Base-by-base conservation (phyloP, 768 basidiomycete genomes). In the Suillus clintonianus region DNA sequence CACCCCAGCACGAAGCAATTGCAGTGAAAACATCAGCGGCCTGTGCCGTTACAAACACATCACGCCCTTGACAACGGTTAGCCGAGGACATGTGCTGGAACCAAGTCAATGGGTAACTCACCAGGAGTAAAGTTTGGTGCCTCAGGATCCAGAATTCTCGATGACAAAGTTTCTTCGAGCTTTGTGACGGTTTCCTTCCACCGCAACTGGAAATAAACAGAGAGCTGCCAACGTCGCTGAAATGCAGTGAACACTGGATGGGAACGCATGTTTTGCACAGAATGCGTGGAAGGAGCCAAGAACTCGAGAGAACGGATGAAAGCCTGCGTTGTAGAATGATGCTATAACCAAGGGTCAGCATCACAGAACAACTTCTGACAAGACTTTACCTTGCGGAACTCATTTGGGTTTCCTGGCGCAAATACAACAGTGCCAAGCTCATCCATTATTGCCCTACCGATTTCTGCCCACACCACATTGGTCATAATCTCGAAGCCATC, bases 161-260 rank as follows among this genome's bases (percentile, higher is more conserved):
- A 70, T 19, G 76, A 71, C 15, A 99, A 77, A 2, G 79, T 76
- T 14, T 89, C 88, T 77, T 99, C 97, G 17, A 97, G 77, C 57
- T 80, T 82, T 0, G 83, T 78, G 0, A 95, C 87, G 59, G 97
- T 92, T 71, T 97, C 97, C 76, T 97, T 97, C 94, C 96, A 97
- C 50, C 97, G 85, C 64, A 99, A 80, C 71, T 99, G 97, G 74
- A 97, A 99, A 73, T 99, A 99, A 10, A 99, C 91, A 1, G 94
- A 92, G 3, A 99, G 83, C 72, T 99, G 97, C 96, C 97, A 99
- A 41, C 95, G 85, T 64, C 86, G 83, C 71, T 91, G 86, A 71
- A 99, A 97, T 1, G 87, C 76, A 27, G 71, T 66, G 73, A 89
- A 97, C 4, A 88, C 80, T 0, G 88, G 85, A 73, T 94, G 91